Conservation (phyloP, 805 yeast species). For the Nakazawaea populi region DNA sequence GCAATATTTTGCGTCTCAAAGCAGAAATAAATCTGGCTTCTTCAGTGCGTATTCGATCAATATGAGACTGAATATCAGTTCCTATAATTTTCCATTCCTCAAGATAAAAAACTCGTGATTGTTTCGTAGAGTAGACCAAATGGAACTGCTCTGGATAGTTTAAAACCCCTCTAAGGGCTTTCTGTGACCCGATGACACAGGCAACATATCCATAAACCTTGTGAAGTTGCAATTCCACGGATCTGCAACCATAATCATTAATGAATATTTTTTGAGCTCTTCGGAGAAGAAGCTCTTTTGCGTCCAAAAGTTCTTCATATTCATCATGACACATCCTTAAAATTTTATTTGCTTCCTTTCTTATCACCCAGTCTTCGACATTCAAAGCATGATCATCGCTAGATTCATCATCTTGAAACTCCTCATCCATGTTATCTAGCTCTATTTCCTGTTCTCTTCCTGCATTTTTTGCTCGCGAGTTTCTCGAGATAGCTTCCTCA, state of each 20-base stretch:
- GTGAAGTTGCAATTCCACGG: conserved; percentile 31
- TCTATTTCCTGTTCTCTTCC: not conserved
- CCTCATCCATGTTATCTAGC: not conserved
- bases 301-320: conserved; percentile 21
- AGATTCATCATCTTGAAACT: conserved; percentile 12
- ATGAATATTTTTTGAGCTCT: conserved; percentile 25
- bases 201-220: conserved; percentile 42
- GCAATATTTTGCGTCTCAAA: conserved; percentile 42
- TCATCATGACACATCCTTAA: conserved; percentile 12
- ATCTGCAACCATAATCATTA: conserved; percentile 20
- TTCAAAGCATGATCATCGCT: conserved; percentile 9
- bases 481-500: conserved; percentile 26
- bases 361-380: conserved; percentile 12
- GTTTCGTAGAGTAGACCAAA: conserved; percentile 13
- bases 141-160: not conserved
- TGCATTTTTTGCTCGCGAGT: conserved; percentile 17
- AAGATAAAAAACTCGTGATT: conserved; percentile 26
- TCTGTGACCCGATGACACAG: conserved; percentile 36
- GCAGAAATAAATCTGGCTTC: conserved; percentile 49
- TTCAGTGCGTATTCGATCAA: conserved; percentile 42
- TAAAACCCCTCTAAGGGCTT: conserved; percentile 11
- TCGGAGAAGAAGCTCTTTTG: conserved; percentile 23
- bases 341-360: conserved; percentile 10
- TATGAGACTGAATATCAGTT: conserved; percentile 33
- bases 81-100: conserved; percentile 53